Evolutionary conservation across 2,329 filamentous ascomycete species (phyloP).

Genomic region (Sarocladiaceae sp.): DNA sequence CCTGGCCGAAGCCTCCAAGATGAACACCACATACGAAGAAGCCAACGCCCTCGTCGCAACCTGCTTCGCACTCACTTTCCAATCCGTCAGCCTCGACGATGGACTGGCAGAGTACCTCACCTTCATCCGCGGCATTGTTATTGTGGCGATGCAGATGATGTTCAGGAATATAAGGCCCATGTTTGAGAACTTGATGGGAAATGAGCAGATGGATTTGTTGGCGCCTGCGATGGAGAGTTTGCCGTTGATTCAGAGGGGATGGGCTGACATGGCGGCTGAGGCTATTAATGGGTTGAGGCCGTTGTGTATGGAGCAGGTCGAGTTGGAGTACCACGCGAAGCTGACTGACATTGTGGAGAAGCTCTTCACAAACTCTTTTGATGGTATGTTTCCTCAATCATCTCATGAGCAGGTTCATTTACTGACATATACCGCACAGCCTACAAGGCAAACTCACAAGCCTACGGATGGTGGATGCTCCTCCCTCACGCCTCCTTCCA

Average conservation of each 20-base stretch:
- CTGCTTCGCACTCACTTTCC: conserved; percentile 56
- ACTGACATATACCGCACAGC: conserved; percentile 31
- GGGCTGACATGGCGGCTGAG: conserved; percentile 42
- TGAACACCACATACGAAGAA: conserved; percentile 42
- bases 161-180: conserved; percentile 43
- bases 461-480: conserved; percentile 56
- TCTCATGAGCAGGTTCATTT: conserved; percentile 13
- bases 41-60: conserved; percentile 56
- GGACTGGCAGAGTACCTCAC: conserved; percentile 59
- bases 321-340: conserved; percentile 41
- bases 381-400: conserved; percentile 35
- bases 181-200: conserved; percentile 42
- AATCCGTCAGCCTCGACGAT: conserved; percentile 53
- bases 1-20: conserved; percentile 37
- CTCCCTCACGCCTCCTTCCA: conserved; percentile 49
- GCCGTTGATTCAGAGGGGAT: conserved; percentile 39
- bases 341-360: conserved; percentile 45
- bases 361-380: conserved; percentile 48
- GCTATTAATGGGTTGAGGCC: conserved; percentile 37
- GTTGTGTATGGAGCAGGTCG: conserved; percentile 39
- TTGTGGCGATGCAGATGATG: conserved; percentile 52
- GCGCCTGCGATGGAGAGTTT: conserved; percentile 40
- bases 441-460: conserved; percentile 43
- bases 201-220: conserved; percentile 36
- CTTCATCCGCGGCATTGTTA: conserved; percentile 53